Evolutionary conservation across 345 rosid species (phyloP).

Genomic region (Triadica sebifera): DNA sequence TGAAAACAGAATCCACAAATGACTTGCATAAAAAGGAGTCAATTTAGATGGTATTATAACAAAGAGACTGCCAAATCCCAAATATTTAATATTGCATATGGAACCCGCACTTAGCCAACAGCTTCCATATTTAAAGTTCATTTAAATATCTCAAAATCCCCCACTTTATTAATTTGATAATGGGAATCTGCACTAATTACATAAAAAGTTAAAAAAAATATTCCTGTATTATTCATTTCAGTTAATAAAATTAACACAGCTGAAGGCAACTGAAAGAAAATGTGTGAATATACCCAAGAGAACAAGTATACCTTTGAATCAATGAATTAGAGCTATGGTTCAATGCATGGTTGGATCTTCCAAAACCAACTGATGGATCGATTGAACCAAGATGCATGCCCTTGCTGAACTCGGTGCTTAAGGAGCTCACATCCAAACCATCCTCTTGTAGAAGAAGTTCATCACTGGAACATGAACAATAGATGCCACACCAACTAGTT

Average conservation of each 20-base stretch:
- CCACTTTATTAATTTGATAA: neutral
- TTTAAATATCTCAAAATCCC: neutral
- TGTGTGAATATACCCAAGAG: neutral
- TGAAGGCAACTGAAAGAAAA: constrained; percentile 6
- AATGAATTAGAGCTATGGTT: constrained; percentile 45
- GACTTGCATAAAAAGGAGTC: neutral
- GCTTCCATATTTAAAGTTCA: neutral
- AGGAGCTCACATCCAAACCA: constrained; percentile 49
- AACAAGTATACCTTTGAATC: constrained; percentile 52
- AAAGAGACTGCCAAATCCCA: neutral
- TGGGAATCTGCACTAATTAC: neutral
- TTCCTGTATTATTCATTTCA: neutral
- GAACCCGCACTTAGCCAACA: neutral
- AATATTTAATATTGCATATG: neutral
- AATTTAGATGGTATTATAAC: neutral
- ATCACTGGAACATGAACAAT: constrained; percentile 53
- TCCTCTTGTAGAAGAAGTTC: constrained; percentile 90
- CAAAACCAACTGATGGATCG: constrained; percentile 47
- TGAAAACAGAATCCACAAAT: neutral
- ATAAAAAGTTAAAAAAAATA: neutral
- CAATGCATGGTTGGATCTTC: constrained; percentile 48
- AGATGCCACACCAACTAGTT: constrained; percentile 9
- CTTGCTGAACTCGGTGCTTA: constrained; percentile 62
- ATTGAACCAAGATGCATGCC: constrained; percentile 67
- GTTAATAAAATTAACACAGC: neutral